A percentile compares a stretch with the other conserved stretches of the same genome.
phyloP scores from a whole-genome alignment of 352 stramenopile species.

The Phytophthora syringae region DNA sequence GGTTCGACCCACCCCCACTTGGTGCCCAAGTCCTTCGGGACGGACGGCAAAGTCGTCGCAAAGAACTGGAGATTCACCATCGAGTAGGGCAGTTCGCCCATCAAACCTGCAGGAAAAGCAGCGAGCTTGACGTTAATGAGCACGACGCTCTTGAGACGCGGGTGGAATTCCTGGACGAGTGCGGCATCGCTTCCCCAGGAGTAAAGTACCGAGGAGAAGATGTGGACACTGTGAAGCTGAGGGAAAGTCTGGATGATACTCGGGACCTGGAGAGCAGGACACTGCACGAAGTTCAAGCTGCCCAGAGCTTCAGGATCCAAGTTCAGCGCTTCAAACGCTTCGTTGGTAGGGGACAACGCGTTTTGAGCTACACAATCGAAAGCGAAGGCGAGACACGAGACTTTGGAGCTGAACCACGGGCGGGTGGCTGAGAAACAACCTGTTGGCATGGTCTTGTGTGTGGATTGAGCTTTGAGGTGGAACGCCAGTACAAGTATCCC shows the following conservation, averaged over 20 bases:
- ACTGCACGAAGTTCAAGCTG: constrained; percentile 27
- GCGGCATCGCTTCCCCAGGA: constrained; percentile 21
- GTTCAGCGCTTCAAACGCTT: constrained; percentile 19
- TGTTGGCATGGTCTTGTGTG: constrained; percentile 18
- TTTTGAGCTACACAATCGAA: constrained; percentile 26
- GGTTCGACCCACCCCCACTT: constrained; percentile 24
- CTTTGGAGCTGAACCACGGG: constrained; percentile 31
- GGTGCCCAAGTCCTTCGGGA: constrained; percentile 20
- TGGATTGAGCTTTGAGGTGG: constrained; percentile 25
- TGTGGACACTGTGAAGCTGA: constrained; percentile 20
- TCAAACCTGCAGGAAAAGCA: constrained; percentile 24
- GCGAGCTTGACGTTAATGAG: constrained; percentile 22
- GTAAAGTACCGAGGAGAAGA: constrained; percentile 29
- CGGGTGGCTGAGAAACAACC: constrained; percentile 24
- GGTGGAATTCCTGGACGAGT: constrained; percentile 19
- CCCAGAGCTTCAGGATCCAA: constrained; percentile 18
- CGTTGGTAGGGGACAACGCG: constrained; percentile 20
- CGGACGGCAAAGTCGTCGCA: constrained; percentile 13
- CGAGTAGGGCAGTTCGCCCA: constrained; percentile 12
- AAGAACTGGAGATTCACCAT: constrained; percentile 31
- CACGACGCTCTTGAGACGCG: constrained; percentile 18
- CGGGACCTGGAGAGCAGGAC: constrained; percentile 23
- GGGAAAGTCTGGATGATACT: constrained; percentile 22
- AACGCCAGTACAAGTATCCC: constrained; percentile 25
- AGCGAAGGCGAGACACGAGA: constrained; percentile 26